Conservation (phyloP, 768 basidiomycete species). For the Phanerodontia chrysosporium region DNA sequence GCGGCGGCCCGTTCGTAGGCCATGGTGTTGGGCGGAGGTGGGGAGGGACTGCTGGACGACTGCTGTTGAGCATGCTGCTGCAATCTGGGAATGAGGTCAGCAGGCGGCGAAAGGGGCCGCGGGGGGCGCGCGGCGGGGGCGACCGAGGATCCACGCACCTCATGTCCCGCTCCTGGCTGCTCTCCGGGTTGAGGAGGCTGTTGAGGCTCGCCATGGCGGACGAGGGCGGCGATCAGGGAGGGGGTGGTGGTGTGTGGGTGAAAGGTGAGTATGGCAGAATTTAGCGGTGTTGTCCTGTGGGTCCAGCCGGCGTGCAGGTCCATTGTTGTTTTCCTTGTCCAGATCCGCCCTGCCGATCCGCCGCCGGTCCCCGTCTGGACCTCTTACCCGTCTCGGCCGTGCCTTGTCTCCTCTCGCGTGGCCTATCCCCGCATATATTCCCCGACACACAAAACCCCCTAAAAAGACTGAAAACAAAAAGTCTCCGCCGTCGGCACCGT, state of each 20-base stretch:
- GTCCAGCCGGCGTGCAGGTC: slow-evolving; percentile 15
- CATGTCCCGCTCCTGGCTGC: slow-evolving; percentile 18
- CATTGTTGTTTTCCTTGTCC: slow-evolving; percentile 12
- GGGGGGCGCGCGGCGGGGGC: background rate
- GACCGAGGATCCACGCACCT: slow-evolving; percentile 15
- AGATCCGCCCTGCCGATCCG: slow-evolving; percentile 16
- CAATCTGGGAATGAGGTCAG: slow-evolving; percentile 8
- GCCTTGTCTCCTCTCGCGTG: background rate
- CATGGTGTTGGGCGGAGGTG: slow-evolving; percentile 6
- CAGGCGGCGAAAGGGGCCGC: background rate
- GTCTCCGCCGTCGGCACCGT: background rate
- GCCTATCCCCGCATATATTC: background rate
- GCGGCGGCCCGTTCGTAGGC: slow-evolving; percentile 14
- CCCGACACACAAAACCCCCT: background rate
- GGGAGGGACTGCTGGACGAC: slow-evolving; percentile 9
- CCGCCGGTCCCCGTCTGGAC: background rate
- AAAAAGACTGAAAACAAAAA: too few species aligned
- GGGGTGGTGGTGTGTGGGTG: slow-evolving; percentile 14
- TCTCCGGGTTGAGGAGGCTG: slow-evolving; percentile 26
- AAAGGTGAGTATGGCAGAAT: slow-evolving; percentile 10
- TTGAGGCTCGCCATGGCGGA: slow-evolving; percentile 24
- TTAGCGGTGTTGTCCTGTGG: slow-evolving; percentile 14
- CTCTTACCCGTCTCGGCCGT: background rate
- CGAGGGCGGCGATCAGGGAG: slow-evolving; percentile 6
- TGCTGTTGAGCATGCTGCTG: slow-evolving; percentile 13